Base-by-base conservation (phyloP, 306 rosid species). In the Senna siamea region DNA sequence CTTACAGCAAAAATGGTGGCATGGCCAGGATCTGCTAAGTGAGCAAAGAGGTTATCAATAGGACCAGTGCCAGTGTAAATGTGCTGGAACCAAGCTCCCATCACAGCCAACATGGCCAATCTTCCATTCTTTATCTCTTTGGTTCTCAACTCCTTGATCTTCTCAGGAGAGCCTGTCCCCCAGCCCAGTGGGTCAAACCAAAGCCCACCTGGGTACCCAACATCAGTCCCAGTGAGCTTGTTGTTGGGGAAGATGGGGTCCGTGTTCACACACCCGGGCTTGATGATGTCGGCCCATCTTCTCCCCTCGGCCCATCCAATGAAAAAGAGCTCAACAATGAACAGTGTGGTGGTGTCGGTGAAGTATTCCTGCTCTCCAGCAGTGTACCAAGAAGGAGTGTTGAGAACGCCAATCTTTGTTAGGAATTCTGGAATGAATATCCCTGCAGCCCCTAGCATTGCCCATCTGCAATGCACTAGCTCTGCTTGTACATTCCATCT, bases 31-130 rank as follows among this genome's bases (percentile, higher is more conserved):
- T 89, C 94, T 9, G 91, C 88, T 43, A 89, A 89, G 69, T 89
- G 94, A 55, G 91, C 91, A 43, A 89, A 89, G 26, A 89, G 91
- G 85, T 87, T 89, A 73, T 89, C 91, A 12, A 89, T 89, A 18
- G 91, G 91, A 51, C 94, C 94, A 32, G 89, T 85, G 9, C 91
- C 91, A 0, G 94, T 89, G 79, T 89, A 89, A 8, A 87, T 87
- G 77, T 89, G 94, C 78, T 89, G 94, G 68, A 89, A 89, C 94
- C 94, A 89, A 5, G 94, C 94, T 18, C 94, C 94, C 76, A 89
- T 87, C 53, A 89, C 91, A 23, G 94, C 94, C 88, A 89, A 83
- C 94, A 89, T 89, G 15, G 94, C 94, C 74, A 89, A 23, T 23
- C 94, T 76, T 3, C 94, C 94, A 44, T 89, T 89, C 85, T 89